Evolutionary conservation across 1,284 basidiomycete genomes (phyloP), one percentile per base, ranked within the genome.

Genomic region (Volvariella volvacea): DNA sequence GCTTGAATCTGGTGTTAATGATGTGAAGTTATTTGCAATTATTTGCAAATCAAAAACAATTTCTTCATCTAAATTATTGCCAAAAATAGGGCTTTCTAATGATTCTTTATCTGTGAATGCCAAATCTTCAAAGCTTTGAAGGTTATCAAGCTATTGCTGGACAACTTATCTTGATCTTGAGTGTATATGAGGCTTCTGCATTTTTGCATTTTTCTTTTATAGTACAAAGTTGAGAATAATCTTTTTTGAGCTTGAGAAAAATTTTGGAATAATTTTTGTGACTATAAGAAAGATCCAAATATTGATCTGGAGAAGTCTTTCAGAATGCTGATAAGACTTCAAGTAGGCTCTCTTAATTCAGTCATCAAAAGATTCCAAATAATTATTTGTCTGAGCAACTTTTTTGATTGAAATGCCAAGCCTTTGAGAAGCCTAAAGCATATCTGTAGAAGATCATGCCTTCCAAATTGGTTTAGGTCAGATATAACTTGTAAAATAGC

Each of bases 351-450:
- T 39, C 44, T 56, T 56, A 36, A 56, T 43, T 17, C 39, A 47
- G 3, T 55, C 56, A 39, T 61, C 59, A 44, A 55, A 60, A 4
- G 52, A 55, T 47, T 61, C 59, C 1, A 61, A 45, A 37, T 45
- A 50, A 45, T 61, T 61, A 15, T 43, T 60, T 0, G 55, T 58
- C 1, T 50, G 47, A 2, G 54, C 41, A 22, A 59, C 31, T 1
- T 28, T 7, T 3, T 44, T 39, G 19, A 55, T 7, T 16, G 52
- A 46, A 7, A 50, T 36, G 21, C 40, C 31, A 9, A 59, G 42
- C 4, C 14, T 32, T 8, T 30, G 16, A 3, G 54, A 43, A 0
- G 56, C 57, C 22, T 54, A 41, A n/a, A 45, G 34, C 0, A 46
- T 46, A 33, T 58, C 56, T 22, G 52, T 48, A 8, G 33, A 39